Percentiles rank a stretch among this genome's conserved stretches.
phyloP scores from a whole-genome alignment of 768 basidiomycete species.

The Chlorophyllum brunneum region DNA sequence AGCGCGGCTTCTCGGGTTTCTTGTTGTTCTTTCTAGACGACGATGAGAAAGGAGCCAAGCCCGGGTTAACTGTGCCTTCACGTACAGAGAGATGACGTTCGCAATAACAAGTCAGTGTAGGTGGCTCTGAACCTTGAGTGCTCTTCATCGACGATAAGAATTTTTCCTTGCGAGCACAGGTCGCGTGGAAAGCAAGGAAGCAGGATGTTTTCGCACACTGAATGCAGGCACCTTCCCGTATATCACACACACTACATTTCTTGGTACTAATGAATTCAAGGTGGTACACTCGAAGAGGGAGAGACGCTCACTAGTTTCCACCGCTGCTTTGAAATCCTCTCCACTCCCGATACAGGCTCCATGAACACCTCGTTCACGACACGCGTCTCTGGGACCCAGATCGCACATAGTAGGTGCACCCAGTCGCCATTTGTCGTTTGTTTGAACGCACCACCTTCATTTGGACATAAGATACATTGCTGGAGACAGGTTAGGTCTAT shows the following conservation, averaged over 20 bases:
- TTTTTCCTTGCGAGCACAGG: conserved; percentile 87
- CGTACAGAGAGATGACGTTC: conserved; percentile 89
- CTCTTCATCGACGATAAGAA: conserved; percentile 86
- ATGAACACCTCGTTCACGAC: conserved; percentile 95
- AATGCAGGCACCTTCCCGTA: conserved; percentile 79
- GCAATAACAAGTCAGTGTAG: conserved; percentile 76
- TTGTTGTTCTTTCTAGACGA: conserved; percentile 55
- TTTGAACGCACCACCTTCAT: conserved; percentile 97
- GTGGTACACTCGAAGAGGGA: neutral
- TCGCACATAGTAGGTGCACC: conserved; percentile 95
- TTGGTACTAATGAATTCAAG: conserved; percentile 17
- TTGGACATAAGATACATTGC: conserved; percentile 95
- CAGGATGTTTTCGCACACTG: conserved; percentile 91
- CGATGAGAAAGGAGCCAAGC: neutral
- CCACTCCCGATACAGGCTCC: conserved; percentile 93
- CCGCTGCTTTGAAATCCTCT: conserved; percentile 81
- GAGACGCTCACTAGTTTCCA: conserved; percentile 81
- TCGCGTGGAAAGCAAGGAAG: conserved; percentile 91
- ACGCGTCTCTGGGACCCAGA: conserved; percentile 94
- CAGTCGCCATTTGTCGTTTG: conserved; percentile 91
- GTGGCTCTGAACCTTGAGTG: conserved; percentile 68
- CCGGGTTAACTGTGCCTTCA: neutral
- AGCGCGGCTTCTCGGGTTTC: conserved; percentile 56
- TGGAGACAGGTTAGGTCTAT: conserved; percentile 24
- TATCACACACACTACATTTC: conserved; percentile 47